Conservation (phyloP, 2,329 filamentous ascomycete species). For the Beauveria sp. region DNA sequence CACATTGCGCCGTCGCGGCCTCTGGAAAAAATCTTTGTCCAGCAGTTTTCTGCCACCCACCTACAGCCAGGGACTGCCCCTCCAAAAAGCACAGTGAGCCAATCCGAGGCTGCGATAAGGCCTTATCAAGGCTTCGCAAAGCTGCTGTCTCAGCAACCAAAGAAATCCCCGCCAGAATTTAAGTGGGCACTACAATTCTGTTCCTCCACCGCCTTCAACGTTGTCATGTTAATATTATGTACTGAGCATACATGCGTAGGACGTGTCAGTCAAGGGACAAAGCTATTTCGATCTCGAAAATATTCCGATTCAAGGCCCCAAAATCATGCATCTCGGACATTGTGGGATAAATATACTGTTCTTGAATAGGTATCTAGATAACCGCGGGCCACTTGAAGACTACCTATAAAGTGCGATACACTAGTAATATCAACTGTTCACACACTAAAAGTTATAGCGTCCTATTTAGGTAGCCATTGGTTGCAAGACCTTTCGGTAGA, state of each 20-base stretch:
- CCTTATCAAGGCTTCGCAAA: background rate
- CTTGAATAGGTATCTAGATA: background rate
- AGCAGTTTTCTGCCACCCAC: constrained; percentile 10
- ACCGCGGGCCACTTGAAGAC: background rate
- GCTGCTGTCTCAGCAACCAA: constrained; percentile 13
- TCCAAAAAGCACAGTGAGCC: background rate
- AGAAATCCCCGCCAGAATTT: background rate
- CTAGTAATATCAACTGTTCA: background rate
- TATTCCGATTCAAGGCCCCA: background rate
- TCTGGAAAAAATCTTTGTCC: constrained; percentile 7
- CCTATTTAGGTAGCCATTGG: background rate
- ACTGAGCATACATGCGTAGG: too few species aligned
- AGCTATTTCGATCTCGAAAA: background rate
- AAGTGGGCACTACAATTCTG: background rate
- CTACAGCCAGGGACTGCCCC: background rate
- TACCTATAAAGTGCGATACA: background rate
- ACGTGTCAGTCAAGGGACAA: background rate
- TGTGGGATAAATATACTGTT: background rate
- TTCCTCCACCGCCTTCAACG: constrained; percentile 2
- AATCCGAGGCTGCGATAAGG: constrained; percentile 7
- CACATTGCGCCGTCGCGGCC: background rate
- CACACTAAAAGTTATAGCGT: too few species aligned
- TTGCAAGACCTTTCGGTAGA: too few species aligned
- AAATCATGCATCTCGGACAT: background rate
- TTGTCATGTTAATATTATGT: too few species aligned